Evolutionary conservation across 306 rosid species (phyloP).

Genomic region (Alnus rubra): DNA sequence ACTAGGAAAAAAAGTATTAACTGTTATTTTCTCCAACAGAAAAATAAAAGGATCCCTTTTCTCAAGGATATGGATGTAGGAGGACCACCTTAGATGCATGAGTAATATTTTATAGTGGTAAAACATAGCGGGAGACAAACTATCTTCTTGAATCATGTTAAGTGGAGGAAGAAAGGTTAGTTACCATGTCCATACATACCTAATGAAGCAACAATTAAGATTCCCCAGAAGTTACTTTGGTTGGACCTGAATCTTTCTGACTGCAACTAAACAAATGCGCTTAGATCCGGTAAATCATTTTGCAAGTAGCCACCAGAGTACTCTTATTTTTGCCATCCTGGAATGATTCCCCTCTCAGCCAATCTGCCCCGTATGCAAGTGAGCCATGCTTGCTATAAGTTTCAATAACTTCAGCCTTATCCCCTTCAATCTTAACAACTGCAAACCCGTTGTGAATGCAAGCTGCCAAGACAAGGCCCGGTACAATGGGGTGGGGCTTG

Average conservation of each 20-base stretch:
- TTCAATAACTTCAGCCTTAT: conserved; percentile 59
- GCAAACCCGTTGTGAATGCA: conserved; percentile 97
- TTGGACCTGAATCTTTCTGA: background rate
- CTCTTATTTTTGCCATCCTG: conserved; percentile 35
- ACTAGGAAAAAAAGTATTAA: too few species aligned
- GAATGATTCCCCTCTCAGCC: conserved; percentile 59
- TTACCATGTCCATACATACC: conserved; percentile 7
- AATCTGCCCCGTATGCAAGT: conserved; percentile 92
- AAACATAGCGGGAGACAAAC: background rate
- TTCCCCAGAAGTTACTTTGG: conserved; percentile 21
- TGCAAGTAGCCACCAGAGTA: conserved; percentile 62
- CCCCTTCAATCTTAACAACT: conserved; percentile 50
- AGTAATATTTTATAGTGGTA: background rate
- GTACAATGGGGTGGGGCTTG: conserved; percentile 70
- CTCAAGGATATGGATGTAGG: background rate
- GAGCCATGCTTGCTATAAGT: conserved; percentile 70
- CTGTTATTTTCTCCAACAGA: background rate
- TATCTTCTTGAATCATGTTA: background rate
- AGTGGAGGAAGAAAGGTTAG: background rate
- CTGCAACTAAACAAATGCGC: background rate
- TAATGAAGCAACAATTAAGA: background rate
- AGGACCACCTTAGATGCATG: background rate
- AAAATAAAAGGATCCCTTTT: conserved; percentile 22
- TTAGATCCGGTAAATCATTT: conserved; percentile 12
- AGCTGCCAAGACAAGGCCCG: conserved; percentile 71